phyloP scores from a whole-genome alignment of 106 monocot genomes.

The Alisma plantagoaquatica region DNA sequence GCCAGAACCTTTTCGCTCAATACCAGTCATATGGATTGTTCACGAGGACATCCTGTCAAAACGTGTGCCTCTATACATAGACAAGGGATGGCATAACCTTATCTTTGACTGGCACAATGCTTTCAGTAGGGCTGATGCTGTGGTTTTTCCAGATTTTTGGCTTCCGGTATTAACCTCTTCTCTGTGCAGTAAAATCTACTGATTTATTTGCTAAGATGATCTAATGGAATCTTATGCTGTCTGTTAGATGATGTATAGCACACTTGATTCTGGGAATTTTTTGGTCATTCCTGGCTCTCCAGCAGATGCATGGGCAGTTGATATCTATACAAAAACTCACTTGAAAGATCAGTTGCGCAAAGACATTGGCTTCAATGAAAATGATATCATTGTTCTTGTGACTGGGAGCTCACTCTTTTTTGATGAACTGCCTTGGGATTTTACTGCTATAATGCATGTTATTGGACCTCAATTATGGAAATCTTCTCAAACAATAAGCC shows the following conservation, averaged over 20 bases:
- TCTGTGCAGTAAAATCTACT: background rate
- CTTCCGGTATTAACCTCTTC: slow-evolving; percentile 47
- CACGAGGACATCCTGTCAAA: slow-evolving; percentile 76
- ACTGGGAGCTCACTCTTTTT: slow-evolving; percentile 55
- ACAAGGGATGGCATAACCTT: slow-evolving; percentile 32
- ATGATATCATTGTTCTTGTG: slow-evolving; percentile 59
- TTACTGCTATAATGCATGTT: slow-evolving; percentile 35
- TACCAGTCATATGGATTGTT: slow-evolving; percentile 92
- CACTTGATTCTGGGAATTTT: slow-evolving; percentile 80
- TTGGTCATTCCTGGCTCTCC: slow-evolving; percentile 79
- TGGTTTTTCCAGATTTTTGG: slow-evolving; percentile 89
- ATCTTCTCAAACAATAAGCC: slow-evolving; percentile 23
- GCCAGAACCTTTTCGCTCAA: slow-evolving; percentile 66
- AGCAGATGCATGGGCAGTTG: slow-evolving; percentile 38
- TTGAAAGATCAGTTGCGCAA: slow-evolving; percentile 34
- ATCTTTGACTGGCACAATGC: slow-evolving; percentile 60
- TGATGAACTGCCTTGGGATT: slow-evolving; percentile 56
- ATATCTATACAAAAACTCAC: slow-evolving; percentile 36
- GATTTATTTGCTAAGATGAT: background rate
- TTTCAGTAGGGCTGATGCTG: slow-evolving; percentile 60
- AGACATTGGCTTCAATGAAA: slow-evolving; percentile 44
- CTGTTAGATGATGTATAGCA: slow-evolving; percentile 63
- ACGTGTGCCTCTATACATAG: slow-evolving; percentile 46
- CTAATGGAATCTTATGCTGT: slow-evolving; percentile 2
- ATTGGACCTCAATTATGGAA: slow-evolving; percentile 36